Conservation (phyloP, 2,329 filamentous ascomycete species). For the Aspergillus costaricaensis region DNA sequence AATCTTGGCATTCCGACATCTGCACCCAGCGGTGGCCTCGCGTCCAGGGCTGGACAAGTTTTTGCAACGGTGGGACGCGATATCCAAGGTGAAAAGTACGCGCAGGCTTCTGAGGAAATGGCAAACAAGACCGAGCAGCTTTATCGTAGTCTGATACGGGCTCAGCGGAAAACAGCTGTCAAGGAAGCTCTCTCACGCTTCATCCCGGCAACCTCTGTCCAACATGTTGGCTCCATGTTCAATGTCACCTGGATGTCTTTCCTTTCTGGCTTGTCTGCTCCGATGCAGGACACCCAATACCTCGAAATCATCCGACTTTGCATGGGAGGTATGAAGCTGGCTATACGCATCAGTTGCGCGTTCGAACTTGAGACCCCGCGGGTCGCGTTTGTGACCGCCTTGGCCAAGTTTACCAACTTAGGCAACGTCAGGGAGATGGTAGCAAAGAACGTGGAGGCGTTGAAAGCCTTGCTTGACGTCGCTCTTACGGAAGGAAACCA, state of each 20-base stretch:
- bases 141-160: slow-evolving; percentile 89
- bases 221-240: slow-evolving; percentile 97
- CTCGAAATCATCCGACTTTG: slow-evolving; percentile 89
- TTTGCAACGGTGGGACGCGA: slow-evolving; percentile 91
- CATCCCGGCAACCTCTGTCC: slow-evolving; percentile 89
- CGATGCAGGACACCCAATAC: slow-evolving; percentile 91
- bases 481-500: slow-evolving; percentile 91
- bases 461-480: slow-evolving; percentile 88
- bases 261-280: slow-evolving; percentile 88
- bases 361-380: slow-evolving; percentile 93
- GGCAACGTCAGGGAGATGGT: slow-evolving; percentile 95
- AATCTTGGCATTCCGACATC: slow-evolving; percentile 68
- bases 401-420: slow-evolving; percentile 92
- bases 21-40: slow-evolving; percentile 68
- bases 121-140: slow-evolving; percentile 76
- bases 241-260: slow-evolving; percentile 99
- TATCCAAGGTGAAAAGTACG: slow-evolving; percentile 86
- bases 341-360: slow-evolving; percentile 87
- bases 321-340: slow-evolving; percentile 92
- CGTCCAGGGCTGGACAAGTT: slow-evolving; percentile 81
- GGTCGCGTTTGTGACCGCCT: slow-evolving; percentile 89
- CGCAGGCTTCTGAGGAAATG: slow-evolving; percentile 96
- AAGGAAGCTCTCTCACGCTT: slow-evolving; percentile 70
- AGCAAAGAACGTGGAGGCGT: slow-evolving; percentile 91
- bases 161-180: slow-evolving; percentile 77